Evolutionary conservation across 306 rosid species (phyloP).

Genomic region (Cicer arietinum): DNA sequence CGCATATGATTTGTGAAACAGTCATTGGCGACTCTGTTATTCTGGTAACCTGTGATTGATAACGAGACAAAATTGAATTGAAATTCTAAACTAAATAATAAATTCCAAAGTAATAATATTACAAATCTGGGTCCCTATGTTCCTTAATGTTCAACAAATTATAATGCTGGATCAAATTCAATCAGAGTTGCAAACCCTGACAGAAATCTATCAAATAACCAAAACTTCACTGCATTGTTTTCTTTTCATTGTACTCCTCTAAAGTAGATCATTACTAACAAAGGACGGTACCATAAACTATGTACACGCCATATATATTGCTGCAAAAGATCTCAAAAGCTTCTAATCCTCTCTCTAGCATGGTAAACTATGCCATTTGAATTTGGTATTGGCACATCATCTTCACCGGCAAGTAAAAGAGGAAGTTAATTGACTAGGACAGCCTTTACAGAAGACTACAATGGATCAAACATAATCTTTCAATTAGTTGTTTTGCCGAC

Average conservation of each 20-base stretch:
- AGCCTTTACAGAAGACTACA: constrained; percentile 20
- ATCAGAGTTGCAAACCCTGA: constrained; percentile 6
- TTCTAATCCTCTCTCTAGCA: constrained; percentile 29
- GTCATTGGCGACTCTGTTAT: too few relatives aligned
- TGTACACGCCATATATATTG: constrained; percentile 32
- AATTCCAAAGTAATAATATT: too few relatives aligned
- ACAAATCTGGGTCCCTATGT: constrained; percentile 8
- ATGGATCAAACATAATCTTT: constrained; percentile 34
- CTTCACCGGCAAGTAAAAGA: constrained; percentile 36
- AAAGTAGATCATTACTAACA: constrained; percentile 8
- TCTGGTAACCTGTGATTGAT: too few relatives aligned
- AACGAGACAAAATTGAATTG: too few relatives aligned
- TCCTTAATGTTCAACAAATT: constrained; percentile 13
- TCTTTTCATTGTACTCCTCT: constrained; percentile 17
- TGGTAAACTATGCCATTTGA: constrained; percentile 39
- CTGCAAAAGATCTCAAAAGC: constrained; percentile 13
- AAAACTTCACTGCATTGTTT: constrained; percentile 20
- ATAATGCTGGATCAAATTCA: constrained; percentile 23
- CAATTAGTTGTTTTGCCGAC: constrained; percentile 34
- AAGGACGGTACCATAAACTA: constrained; percentile 13
- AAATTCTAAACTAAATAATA: too few relatives aligned
- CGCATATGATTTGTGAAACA: too few relatives aligned
- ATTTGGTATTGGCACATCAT: constrained; percentile 29
- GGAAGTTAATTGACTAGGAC: constrained; percentile 18
- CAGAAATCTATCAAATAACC: constrained; percentile 24